Evolutionary conservation across 805 yeast genomes (phyloP).

Genomic region (Candida dendrica): DNA sequence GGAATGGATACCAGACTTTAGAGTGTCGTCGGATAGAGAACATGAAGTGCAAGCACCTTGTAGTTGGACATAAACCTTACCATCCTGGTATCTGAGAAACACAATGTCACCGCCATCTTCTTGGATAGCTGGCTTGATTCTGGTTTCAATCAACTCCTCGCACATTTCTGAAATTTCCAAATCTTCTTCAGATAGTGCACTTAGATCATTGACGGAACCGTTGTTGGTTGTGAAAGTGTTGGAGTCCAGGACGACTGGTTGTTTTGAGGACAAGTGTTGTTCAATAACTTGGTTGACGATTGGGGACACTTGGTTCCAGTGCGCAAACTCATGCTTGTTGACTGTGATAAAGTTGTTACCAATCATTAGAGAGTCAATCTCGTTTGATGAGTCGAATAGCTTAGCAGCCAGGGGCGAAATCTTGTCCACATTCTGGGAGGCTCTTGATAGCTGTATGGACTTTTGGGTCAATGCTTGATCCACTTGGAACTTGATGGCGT

Average conservation of each 20-base stretch:
- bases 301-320: slow-evolving; percentile 70
- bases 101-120: slow-evolving; percentile 98
- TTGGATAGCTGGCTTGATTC: slow-evolving; percentile 95
- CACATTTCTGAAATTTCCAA: slow-evolving; percentile 82
- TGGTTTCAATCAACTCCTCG: slow-evolving; percentile 85
- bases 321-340: slow-evolving; percentile 55
- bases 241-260: slow-evolving; percentile 17
- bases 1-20: slow-evolving; percentile 93
- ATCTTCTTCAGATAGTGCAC: slow-evolving; percentile 49
- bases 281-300: slow-evolving; percentile 46
- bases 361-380: slow-evolving; percentile 65
- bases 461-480: slow-evolving; percentile 25
- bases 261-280: slow-evolving; percentile 23
- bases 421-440: slow-evolving; percentile 12
- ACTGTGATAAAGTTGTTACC: slow-evolving; percentile 72
- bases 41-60: slow-evolving; percentile 97
- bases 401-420: slow-evolving; percentile 59
- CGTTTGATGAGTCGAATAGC: slow-evolving; percentile 44
- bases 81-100: slow-evolving; percentile 77
- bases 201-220: background rate
- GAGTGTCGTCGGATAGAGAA: slow-evolving; percentile 82
- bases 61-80: slow-evolving; percentile 79
- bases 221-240: background rate
- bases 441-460: slow-evolving; percentile 16
- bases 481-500: slow-evolving; percentile 60